Evolutionary conservation across 179 eudicot species (phyloP), one percentile per base, ranked within the genome.

Genomic region (Corrigiola litoralis): DNA sequence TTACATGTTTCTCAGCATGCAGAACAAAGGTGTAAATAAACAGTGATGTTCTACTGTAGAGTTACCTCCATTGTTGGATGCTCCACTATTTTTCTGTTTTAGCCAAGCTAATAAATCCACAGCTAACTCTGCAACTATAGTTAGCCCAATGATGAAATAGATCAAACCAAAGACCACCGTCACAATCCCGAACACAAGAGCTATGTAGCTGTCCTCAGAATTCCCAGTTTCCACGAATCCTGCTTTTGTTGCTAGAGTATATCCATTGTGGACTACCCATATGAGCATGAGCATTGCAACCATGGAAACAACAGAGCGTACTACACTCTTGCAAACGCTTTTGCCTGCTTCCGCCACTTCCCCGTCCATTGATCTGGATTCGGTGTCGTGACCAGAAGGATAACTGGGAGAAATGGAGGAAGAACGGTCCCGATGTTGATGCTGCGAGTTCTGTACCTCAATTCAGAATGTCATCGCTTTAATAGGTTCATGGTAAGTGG

Each of bases 111-210:
- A 25, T 49, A 73, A 68, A 29, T 77, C 76, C 48, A 65, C 44
- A 20, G 68, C 81, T 25, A 71, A 18, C 48, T 71, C 81, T 13
- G 73, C 73, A 24, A 76, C 70, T 1, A 76, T 62, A 34, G 72
- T 67, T 55, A 74, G 42, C 55, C 83, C 79, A 21, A 73, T 45
- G 34, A 63, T 37, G 55, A 61, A 69, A 61, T 70, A 82, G 14
- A 65, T 27, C 55, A 60, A 51, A 38, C 86, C 81, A 9, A 76
- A 66, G 29, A 68, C 67, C 14, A 82, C 72, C 0, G 73, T 82
- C 48, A 58, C 5, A 52, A 55, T 65, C 56, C 85, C 86, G 5
- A 79, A 53, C 31, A 67, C 11, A 36, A 76, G 53, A 44, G 72
- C 63, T 2, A 63, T 56, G 2, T 24, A 60, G 56, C 50, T 24